These are phyloP conservation scores for Nitzschia putrida DNA, from an alignment of 108 stramenopile species.

Conservation along the genomic window DNA sequence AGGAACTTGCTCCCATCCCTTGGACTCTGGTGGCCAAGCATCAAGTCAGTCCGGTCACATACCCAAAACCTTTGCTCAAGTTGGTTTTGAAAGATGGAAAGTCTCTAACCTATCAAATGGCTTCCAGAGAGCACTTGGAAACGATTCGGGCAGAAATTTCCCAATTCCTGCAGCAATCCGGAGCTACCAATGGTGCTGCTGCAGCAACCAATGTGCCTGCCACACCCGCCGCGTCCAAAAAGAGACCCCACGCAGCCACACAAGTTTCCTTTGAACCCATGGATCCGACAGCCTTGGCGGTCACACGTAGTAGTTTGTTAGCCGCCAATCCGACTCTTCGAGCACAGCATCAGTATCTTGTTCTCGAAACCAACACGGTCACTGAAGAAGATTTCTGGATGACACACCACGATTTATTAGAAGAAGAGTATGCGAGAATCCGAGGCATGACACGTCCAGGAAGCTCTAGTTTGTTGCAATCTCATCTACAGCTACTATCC, in stretches of 20 bases:
- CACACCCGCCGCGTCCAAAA: slow-evolving; percentile 19
- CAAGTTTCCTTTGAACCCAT: slow-evolving; percentile 53
- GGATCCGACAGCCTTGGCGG: slow-evolving; percentile 70
- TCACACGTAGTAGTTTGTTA: slow-evolving; percentile 77
- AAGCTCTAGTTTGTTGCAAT: slow-evolving; percentile 63
- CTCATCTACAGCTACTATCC: slow-evolving; percentile 56
- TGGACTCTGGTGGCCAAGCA: slow-evolving; percentile 76
- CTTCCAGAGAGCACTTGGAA: slow-evolving; percentile 63
- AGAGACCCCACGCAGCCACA: slow-evolving; percentile 31
- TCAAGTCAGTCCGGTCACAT: slow-evolving; percentile 80
- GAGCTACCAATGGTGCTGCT: slow-evolving; percentile 28
- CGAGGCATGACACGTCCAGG: slow-evolving; percentile 56
- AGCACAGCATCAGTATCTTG: slow-evolving; percentile 76
- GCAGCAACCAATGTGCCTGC: slow-evolving; percentile 3
- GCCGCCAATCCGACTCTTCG: slow-evolving; percentile 83
- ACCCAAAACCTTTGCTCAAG: slow-evolving; percentile 79
- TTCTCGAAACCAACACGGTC: slow-evolving; percentile 64
- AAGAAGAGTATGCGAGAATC: slow-evolving; percentile 85
- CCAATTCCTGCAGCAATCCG: slow-evolving; percentile 33
- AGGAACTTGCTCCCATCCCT: slow-evolving; percentile 14
- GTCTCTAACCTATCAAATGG: slow-evolving; percentile 67
- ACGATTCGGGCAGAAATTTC: slow-evolving; percentile 67
- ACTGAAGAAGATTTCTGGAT: slow-evolving; percentile 87
- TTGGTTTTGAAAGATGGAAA: slow-evolving; percentile 44
- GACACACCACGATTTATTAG: slow-evolving; percentile 65